These are phyloP conservation scores for Lachnellula willkommii DNA, from an alignment of 2,329 filamentous ascomycete genomes.

Conservation along the genomic window DNA sequence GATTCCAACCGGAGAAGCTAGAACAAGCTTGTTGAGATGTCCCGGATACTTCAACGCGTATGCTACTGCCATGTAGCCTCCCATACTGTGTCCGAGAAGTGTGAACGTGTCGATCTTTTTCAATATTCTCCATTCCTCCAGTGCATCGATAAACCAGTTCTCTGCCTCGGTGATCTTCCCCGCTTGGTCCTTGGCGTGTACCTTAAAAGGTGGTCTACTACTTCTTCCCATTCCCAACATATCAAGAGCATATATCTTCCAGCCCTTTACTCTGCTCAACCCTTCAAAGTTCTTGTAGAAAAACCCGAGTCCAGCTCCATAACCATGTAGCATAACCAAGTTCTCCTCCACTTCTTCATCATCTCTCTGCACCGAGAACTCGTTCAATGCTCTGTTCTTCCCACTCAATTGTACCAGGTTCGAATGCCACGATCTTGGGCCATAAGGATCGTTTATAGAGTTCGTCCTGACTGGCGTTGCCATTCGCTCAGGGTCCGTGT, in stretches of 20 bases:
- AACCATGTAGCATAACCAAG: constrained; percentile 93
- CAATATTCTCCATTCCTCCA: constrained; percentile 91
- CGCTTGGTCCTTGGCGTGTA: constrained; percentile 74
- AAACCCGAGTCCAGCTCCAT: constrained; percentile 92
- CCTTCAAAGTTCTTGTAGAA: constrained; percentile 98
- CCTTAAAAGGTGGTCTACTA: constrained; percentile 74
- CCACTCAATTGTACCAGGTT: constrained; percentile 79
- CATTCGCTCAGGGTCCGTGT: constrained; percentile 34
- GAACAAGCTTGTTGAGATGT: constrained; percentile 88
- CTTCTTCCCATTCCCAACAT: constrained; percentile 93
- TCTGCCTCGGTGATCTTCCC: constrained; percentile 85
- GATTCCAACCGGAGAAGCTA: constrained; percentile 90
- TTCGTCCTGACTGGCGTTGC: constrained; percentile 39
- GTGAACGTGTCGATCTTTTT: constrained; percentile 91
- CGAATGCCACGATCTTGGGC: constrained; percentile 79
- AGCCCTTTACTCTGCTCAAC: constrained; percentile 69
- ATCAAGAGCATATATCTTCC: constrained; percentile 91
- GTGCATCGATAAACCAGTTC: constrained; percentile 89
- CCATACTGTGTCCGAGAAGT: constrained; percentile 84
- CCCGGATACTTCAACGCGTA: constrained; percentile 97
- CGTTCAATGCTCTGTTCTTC: constrained; percentile 82
- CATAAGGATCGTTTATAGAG: constrained; percentile 66
- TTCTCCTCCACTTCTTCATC: constrained; percentile 77
- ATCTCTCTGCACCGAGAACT: constrained; percentile 82
- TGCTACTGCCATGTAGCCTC: constrained; percentile 89